Evolutionary conservation across 306 rosid species (phyloP).

Genomic region (Medicago truncatula): MtrunA17r5.0-ANR NC_053048.1:21410001-21410500

Average conservation of each 20-base stretch:
- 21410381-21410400: slow-evolving; percentile 79
- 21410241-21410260: slow-evolving; percentile 34
- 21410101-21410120: slow-evolving; percentile 61
- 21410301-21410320: slow-evolving; percentile 94
- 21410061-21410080: slow-evolving; percentile 76
- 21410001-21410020: slow-evolving; percentile 38
- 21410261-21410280: slow-evolving; percentile 27
- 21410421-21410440: slow-evolving; percentile 95
- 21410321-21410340: slow-evolving; percentile 53
- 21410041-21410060: slow-evolving; percentile 98
- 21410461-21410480: slow-evolving; percentile 98
- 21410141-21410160: slow-evolving; percentile 88
- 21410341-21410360: slow-evolving; percentile 46
- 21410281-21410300: slow-evolving; percentile 81
- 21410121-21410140: slow-evolving; percentile 79
- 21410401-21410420: slow-evolving; percentile 85
- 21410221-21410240: slow-evolving; percentile 34
- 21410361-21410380: slow-evolving; percentile 67
- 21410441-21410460: slow-evolving; percentile 95
- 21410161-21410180: slow-evolving; percentile 86
- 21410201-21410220: slow-evolving; percentile 60
- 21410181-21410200: slow-evolving; percentile 94
- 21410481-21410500: slow-evolving; percentile 84
- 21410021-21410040: slow-evolving; percentile 37
- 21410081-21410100: slow-evolving; percentile 44